Evolutionary conservation across 768 basidiomycete species (phyloP).

Genomic region (Panaeolus papilionaceus): DNA sequence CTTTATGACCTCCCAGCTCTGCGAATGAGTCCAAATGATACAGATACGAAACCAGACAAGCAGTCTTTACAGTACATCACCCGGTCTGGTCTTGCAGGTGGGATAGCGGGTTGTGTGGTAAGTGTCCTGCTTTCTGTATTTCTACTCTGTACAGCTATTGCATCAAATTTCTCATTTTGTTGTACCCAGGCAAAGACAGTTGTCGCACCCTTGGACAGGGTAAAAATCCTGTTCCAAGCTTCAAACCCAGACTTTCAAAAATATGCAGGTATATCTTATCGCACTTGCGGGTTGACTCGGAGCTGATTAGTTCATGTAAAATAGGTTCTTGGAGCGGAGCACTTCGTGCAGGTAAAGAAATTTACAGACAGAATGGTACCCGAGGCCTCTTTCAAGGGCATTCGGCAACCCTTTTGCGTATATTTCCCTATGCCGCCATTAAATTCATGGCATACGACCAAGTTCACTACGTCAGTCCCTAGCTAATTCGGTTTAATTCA

Average conservation of each 20-base stretch:
- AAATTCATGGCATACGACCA: constrained; percentile 98
- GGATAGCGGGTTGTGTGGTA: constrained; percentile 92
- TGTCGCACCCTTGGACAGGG: constrained; percentile 95
- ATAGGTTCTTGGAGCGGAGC: constrained; percentile 90
- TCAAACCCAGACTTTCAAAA: constrained; percentile 94
- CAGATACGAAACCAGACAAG: constrained; percentile 53
- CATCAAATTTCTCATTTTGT: constrained; percentile 21
- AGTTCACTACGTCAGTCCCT: constrained; percentile 67
- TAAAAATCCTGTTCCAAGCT: constrained; percentile 98
- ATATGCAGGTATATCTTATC: constrained; percentile 74
- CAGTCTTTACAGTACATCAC: constrained; percentile 66
- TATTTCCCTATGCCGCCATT: constrained; percentile 97
- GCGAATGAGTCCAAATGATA: constrained; percentile 70
- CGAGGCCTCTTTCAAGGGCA: constrained; percentile 94
- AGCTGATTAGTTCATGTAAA: background rate
- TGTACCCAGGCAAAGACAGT: constrained; percentile 85
- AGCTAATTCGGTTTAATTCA: constrained; percentile 15
- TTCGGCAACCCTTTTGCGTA: constrained; percentile 90
- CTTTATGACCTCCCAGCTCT: constrained; percentile 42
- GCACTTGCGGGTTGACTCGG: constrained; percentile 1
- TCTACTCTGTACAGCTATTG: constrained; percentile 10
- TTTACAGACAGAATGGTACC: constrained; percentile 70
- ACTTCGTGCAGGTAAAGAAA: constrained; percentile 74
- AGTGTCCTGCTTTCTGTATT: constrained; percentile 38
- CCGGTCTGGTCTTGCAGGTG: constrained; percentile 90